phyloP scores from a whole-genome alignment of 768 basidiomycete genomes.

The Mrakia blollopis region DNA sequence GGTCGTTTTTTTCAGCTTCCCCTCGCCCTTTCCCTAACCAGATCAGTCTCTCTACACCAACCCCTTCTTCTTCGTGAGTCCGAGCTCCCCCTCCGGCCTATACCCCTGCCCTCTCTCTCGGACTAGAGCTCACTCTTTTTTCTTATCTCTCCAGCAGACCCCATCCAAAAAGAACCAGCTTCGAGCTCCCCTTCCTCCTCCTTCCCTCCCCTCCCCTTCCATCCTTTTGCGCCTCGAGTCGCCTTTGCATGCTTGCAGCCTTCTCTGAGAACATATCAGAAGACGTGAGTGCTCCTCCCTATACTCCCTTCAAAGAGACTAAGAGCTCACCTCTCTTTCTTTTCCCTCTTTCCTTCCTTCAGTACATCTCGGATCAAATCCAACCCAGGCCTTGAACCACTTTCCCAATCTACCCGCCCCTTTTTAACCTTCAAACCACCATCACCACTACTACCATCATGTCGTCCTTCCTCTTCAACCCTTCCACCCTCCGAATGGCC shows the following conservation, averaged over 20 bases:
- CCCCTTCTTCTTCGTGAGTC: background rate
- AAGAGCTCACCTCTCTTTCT: background rate
- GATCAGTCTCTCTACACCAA: background rate
- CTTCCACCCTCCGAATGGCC: background rate
- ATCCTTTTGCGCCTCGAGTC: slow-evolving; percentile 5
- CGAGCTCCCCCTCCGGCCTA: background rate
- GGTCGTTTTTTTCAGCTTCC: background rate
- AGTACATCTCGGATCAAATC: background rate
- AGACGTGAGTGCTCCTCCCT: background rate
- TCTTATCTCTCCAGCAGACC: background rate
- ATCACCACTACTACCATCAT: background rate
- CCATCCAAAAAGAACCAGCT: background rate
- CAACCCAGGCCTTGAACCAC: background rate
- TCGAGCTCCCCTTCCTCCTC: slow-evolving; percentile 2
- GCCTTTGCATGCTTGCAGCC: slow-evolving; percentile 18
- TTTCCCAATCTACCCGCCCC: background rate
- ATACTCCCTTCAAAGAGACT: background rate
- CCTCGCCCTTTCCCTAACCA: background rate
- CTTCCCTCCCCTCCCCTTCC: background rate
- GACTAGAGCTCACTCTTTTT: background rate
- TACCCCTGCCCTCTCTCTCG: background rate
- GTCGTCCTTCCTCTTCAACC: slow-evolving; percentile 17
- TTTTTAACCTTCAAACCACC: background rate
- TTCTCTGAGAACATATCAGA: slow-evolving; percentile 12
- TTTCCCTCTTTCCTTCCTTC: no score